Base-by-base conservation (phyloP, 371 early-diverging fungal genomes). In the Rhizomucor pusillus region DNA sequence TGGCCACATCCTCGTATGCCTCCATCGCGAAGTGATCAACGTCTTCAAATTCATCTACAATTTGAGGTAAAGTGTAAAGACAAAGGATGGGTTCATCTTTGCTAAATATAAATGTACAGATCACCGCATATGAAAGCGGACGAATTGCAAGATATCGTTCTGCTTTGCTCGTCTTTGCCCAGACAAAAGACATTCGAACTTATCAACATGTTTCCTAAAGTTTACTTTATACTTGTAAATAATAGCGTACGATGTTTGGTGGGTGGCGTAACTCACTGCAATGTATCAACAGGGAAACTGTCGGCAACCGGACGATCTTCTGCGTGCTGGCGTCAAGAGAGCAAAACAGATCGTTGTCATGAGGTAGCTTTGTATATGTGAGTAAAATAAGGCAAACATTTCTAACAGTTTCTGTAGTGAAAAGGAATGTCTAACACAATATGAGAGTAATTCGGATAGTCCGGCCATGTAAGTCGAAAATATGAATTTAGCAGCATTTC, bases 301-400 rank as follows among this genome's bases (percentile, higher is more conserved):
- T 49, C 73, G 81, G 20, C 69, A 77, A 11, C 81, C 80, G 13
- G 79, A 81, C 52, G 84, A 84, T 54, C 58, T 84, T 5, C 63
- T 81, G 3, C 66, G 77, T 33, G 84, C 84, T 0, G 84, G 84
- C 12, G 73, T 81, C 5, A 66, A 73, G 41, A 61, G 70, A 19
- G 84, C 84, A n/a, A 71, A 74, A 1, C 80, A 77, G 49, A 78
- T 84, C 9, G 84, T 84, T 23, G 67, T 84, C 7, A 81, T 84
- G 80, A 77, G 80, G 60, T 72, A 67, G 46, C 10, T 0, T 35
- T 1, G 7, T 39, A n/a, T 1, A 25, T 19, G 37, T 10, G 10
- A 41, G 14, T n/a, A 34, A 36, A 16, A 33, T 7, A 19, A 29
- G 25, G 14, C 18, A 50, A 40, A 13, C 20, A 22, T 13, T 4